These are phyloP conservation scores for Nicotiana tomentosiformis DNA, from an alignment of 257 asterid genomes.

Conservation along the genomic window DNA sequence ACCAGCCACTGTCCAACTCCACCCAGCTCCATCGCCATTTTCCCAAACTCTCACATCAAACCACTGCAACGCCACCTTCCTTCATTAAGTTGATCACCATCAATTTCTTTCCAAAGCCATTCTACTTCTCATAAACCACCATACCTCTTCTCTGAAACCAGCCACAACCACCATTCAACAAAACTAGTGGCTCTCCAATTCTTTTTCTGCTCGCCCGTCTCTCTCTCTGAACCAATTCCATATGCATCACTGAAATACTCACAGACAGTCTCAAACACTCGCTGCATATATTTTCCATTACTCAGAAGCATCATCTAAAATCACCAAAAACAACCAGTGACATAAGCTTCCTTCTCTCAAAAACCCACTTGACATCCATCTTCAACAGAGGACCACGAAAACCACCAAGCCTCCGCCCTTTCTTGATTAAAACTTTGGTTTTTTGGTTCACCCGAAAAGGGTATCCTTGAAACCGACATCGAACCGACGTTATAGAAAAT, in stretches of 20 bases:
- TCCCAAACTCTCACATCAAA: not conserved
- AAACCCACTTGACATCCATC: not conserved
- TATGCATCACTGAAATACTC: not conserved
- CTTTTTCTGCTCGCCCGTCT: not conserved
- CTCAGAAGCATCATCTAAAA: not conserved
- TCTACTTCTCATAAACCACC: not conserved
- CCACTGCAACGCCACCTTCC: not conserved
- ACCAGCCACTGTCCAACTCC: not conserved
- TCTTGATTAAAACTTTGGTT: not conserved
- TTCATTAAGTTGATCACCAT: not conserved
- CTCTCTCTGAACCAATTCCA: not conserved
- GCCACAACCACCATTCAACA: not conserved
- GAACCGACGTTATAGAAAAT: not conserved
- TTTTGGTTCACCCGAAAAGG: no score
- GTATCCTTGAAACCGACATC: not conserved
- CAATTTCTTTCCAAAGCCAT: not conserved
- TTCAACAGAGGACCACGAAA: not conserved
- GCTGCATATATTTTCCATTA: not conserved
- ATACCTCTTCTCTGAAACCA: not conserved
- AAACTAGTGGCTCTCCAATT: not conserved
- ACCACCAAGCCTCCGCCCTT: not conserved
- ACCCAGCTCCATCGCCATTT: not conserved
- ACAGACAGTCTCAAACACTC: no score
- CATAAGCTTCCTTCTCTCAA: not conserved
- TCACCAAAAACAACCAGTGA: not conserved